Evolutionary conservation across 1,284 basidiomycete genomes (phyloP).

Genomic region (Malassezia dermatis): DNA sequence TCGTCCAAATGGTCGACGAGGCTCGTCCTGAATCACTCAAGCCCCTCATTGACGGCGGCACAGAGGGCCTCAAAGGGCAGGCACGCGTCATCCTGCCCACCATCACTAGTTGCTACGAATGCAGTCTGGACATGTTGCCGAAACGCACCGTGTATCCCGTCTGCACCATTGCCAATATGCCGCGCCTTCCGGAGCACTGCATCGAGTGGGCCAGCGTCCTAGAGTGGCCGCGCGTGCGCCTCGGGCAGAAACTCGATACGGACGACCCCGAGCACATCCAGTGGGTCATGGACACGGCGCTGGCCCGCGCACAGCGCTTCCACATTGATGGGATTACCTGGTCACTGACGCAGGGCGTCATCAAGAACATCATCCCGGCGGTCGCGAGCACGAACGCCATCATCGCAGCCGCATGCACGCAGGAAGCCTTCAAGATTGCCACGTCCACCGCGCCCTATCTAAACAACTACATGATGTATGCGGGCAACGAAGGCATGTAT

Average conservation of each 20-base stretch:
- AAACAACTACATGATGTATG: constrained; percentile 84
- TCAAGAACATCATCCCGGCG: constrained; percentile 98
- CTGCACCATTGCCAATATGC: constrained; percentile 98
- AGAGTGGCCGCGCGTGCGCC: constrained; percentile 78
- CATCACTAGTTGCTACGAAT: constrained; percentile 93
- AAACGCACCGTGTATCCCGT: constrained; percentile 95
- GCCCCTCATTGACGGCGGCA: constrained; percentile 97
- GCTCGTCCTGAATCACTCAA: constrained; percentile 86
- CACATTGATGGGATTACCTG: constrained; percentile 96
- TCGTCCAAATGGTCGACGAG: constrained; percentile 73
- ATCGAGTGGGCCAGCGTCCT: constrained; percentile 99
- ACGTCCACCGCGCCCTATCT: constrained; percentile 85
- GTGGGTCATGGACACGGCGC: constrained; percentile 77
- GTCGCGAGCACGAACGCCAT: constrained; percentile 46
- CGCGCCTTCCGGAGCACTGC: constrained; percentile 93
- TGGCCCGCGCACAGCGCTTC: constrained; percentile 67
- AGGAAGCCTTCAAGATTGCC: constrained; percentile 97
- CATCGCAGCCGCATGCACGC: constrained; percentile 74
- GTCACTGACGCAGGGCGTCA: constrained; percentile 93
- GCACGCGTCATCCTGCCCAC: constrained; percentile 93
- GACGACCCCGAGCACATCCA: constrained; percentile 93
- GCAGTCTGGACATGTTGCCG: constrained; percentile 94
- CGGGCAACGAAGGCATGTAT: constrained; percentile 91
- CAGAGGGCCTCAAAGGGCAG: constrained; percentile 99
- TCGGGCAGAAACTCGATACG: constrained; percentile 42